Base-by-base conservation (phyloP, 192 early-diverging fungal species). In the Coemansia pectinata region DNA sequence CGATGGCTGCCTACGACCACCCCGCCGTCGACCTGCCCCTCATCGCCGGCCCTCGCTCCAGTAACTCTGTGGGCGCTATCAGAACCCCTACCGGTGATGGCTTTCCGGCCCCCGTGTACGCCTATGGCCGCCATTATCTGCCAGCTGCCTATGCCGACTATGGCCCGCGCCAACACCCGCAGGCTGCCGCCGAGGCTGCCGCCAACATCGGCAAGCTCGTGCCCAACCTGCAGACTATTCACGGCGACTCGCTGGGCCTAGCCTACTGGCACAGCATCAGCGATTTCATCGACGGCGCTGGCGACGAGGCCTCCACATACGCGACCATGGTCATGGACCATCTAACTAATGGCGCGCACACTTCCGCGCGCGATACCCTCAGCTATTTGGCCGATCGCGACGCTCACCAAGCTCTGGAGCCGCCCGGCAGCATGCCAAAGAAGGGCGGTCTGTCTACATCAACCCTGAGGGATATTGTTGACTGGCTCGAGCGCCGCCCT, bases 221-320 rank as follows among this genome's bases (percentile, higher is more conserved):
- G 12, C 60, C 23, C 39, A 40, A 57, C 14, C 59, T 85, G 66
- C 64, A 66, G 33, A 23, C 68, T 9, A 63, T 77, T 27, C 67
- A 78, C 33, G 79, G 77, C 40, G 77, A 82, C 23, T 38, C 67
- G 2, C 31, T 81, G 57, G 84, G 84, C 10, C 55, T 78, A 62
- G 79, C 84, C 21, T 85, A 85, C 66, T 76, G 76, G 79, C 66
- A 63, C 62, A 85, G 84, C 69, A 40, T 82, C 62, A 61, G 72
- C 66, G 71, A 72, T 15, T 85, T 85, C 69, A 71, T 78, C 34
- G 77, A 73, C 6, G 84, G 79, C 5, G 73, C 76, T 2, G 77
- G 79, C 41, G 45, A 39, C 14, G 74, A 70, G 7, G 78, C 62
- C 0, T 25, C 55, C 14, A 59, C 72, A 41, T 74, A 76, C 23